A percentile compares a stretch with the other conserved stretches of the same genome.
These are phyloP conservation scores for Fusarium sp. DNA, from an alignment of 2,329 filamentous ascomycete genomes.

Conservation along the genomic window DNA sequence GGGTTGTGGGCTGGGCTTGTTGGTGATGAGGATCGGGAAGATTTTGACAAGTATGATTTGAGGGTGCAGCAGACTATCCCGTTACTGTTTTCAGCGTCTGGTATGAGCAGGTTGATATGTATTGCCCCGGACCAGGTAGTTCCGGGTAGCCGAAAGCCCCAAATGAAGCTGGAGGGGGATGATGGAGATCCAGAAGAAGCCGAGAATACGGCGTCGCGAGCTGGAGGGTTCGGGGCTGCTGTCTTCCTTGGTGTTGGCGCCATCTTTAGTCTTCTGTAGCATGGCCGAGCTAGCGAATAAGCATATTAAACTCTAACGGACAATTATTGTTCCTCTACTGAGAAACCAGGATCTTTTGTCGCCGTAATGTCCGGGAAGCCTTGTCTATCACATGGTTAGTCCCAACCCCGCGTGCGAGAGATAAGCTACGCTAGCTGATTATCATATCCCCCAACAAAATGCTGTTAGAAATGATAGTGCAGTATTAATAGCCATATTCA, in stretches of 20 bases:
- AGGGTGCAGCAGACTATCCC: neutral
- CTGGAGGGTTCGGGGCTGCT: neutral
- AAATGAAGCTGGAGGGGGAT: neutral
- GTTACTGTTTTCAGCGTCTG: neutral
- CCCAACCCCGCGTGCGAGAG: neutral
- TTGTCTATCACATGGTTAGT: neutral
- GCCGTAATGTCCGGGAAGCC: neutral
- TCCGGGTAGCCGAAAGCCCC: neutral
- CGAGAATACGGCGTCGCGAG: neutral
- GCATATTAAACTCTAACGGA: neutral
- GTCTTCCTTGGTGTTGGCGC: neutral
- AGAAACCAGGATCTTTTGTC: neutral
- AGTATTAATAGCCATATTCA: neutral
- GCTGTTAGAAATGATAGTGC: fast-evolving
- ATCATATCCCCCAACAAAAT: fast-evolving
- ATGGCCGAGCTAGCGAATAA: neutral
- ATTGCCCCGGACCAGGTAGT: neutral
- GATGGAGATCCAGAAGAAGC: neutral
- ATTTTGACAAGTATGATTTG: neutral
- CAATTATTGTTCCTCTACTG: neutral
- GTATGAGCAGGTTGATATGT: neutral
- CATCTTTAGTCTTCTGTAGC: neutral
- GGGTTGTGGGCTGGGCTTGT: fast-evolving
- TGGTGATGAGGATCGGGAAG: neutral
- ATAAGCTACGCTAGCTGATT: neutral